phyloP scores from a whole-genome alignment of 2,329 filamentous ascomycete genomes.

The Gnomoniopsis smithogilvyi region DNA sequence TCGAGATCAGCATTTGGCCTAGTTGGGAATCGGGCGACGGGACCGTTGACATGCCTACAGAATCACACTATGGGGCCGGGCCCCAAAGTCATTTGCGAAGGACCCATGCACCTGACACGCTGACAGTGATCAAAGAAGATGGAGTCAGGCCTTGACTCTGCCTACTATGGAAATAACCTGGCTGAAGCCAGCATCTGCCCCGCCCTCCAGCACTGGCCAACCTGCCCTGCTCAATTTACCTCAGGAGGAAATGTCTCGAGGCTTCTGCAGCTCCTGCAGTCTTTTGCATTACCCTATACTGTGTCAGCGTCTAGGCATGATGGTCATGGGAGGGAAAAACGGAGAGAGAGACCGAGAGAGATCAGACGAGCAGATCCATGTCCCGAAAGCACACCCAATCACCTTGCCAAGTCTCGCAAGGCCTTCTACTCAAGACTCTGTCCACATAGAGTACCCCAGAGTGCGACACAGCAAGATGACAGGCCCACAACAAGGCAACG shows the following conservation, averaged over 20 bases:
- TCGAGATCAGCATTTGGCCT: neutral
- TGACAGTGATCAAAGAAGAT: neutral
- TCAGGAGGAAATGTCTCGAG: neutral
- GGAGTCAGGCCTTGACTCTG: neutral
- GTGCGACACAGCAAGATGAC: conserved; percentile 2
- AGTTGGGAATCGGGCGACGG: neutral
- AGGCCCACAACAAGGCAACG: neutral
- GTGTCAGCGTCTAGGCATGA: neutral
- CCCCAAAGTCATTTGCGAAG: neutral
- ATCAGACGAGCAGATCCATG: neutral
- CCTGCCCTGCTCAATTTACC: neutral
- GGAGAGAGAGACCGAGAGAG: neutral
- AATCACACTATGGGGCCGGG: neutral
- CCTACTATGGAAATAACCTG: too few species aligned
- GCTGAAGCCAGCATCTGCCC: neutral
- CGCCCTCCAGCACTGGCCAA: neutral
- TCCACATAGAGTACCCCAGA: neutral
- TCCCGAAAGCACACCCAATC: neutral
- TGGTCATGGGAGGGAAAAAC: neutral
- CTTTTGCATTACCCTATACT: neutral
- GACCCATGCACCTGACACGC: neutral
- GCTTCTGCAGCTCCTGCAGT: neutral
- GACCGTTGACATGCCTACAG: too few species aligned
- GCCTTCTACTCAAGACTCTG: neutral
- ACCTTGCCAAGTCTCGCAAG: neutral